phyloP scores from a whole-genome alignment of 106 monocot species.

The Triglochin maritima region DNA sequence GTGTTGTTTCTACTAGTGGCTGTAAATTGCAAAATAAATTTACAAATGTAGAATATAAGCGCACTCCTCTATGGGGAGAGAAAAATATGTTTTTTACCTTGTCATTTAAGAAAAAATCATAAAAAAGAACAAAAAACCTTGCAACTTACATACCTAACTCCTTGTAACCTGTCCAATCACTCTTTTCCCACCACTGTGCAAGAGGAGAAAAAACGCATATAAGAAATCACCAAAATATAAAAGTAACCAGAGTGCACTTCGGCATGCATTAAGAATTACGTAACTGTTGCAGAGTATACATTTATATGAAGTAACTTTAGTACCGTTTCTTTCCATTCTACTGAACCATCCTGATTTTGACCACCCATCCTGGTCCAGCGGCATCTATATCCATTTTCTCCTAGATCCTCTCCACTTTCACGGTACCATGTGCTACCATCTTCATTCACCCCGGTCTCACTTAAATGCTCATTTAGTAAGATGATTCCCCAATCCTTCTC shows the following conservation, averaged over 20 bases:
- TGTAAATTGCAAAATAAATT: too few species aligned
- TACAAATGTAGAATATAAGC: too few species aligned
- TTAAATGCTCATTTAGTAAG: slow-evolving; percentile 66
- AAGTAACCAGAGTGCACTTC: not conserved
- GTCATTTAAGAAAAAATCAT: too few species aligned
- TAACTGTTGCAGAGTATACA: too few species aligned
- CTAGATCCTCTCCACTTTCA: slow-evolving; percentile 85
- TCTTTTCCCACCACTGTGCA: slow-evolving; percentile 99
- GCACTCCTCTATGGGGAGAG: too few species aligned
- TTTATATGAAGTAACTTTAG: not conserved
- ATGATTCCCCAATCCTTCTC: slow-evolving; percentile 99
- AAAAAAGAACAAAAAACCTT: too few species aligned
- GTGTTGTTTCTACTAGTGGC: too few species aligned
- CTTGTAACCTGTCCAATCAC: slow-evolving; percentile 99
- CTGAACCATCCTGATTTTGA: slow-evolving; percentile 51
- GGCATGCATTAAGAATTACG: not conserved
- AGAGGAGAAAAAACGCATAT: slow-evolving; percentile 35
- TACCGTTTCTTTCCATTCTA: slow-evolving; percentile 96
- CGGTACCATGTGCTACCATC: slow-evolving; percentile 96
- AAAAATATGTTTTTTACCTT: too few species aligned
- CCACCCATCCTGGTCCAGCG: slow-evolving; percentile 94
- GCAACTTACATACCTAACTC: slow-evolving; percentile 65
- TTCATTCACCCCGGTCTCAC: slow-evolving; percentile 79
- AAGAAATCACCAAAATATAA: slow-evolving; percentile 1
- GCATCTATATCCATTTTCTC: slow-evolving; percentile 80